Conservation (phyloP, 768 basidiomycete species). For the Tephrocybe sp. region DNA sequence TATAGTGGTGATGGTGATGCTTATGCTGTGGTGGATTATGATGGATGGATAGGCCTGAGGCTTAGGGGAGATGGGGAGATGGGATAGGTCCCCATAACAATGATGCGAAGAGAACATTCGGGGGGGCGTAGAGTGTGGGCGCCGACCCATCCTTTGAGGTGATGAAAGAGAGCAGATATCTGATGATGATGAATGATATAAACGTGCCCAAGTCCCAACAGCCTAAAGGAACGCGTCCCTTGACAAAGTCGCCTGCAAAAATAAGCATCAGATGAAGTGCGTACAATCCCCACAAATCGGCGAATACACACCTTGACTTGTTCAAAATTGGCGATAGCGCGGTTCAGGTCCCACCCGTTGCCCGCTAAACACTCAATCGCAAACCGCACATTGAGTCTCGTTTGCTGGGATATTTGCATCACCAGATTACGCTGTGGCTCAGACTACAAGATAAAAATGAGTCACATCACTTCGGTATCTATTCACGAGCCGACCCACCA, state of each 20-base stretch:
- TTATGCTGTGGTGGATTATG: constrained; percentile 5
- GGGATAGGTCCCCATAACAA: background rate
- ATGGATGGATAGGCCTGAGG: constrained; percentile 1
- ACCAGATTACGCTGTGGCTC: constrained; percentile 71
- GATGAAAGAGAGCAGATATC: background rate
- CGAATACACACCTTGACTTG: constrained; percentile 71
- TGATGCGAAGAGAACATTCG: constrained; percentile 9
- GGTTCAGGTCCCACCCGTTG: constrained; percentile 81
- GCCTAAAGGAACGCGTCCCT: constrained; percentile 53
- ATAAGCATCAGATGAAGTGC: constrained; percentile 22
- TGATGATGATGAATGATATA: background rate
- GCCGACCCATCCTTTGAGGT: background rate
- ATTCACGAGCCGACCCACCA: constrained; percentile 46
- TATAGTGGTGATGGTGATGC: constrained; percentile 7
- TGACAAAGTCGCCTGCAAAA: constrained; percentile 42
- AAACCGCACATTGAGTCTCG: constrained; percentile 76
- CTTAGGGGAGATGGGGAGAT: background rate
- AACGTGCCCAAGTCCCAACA: background rate
- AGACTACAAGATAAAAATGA: constrained; percentile 39
- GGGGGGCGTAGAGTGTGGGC: background rate
- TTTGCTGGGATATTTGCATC: constrained; percentile 65
- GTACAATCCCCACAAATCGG: constrained; percentile 1
- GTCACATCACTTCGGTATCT: background rate
- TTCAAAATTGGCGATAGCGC: constrained; percentile 83
- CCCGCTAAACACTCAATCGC: constrained; percentile 82